phyloP scores from a whole-genome alignment of 2,329 filamentous ascomycete species.

The Aspergillus pseudoglaucus region DNA sequence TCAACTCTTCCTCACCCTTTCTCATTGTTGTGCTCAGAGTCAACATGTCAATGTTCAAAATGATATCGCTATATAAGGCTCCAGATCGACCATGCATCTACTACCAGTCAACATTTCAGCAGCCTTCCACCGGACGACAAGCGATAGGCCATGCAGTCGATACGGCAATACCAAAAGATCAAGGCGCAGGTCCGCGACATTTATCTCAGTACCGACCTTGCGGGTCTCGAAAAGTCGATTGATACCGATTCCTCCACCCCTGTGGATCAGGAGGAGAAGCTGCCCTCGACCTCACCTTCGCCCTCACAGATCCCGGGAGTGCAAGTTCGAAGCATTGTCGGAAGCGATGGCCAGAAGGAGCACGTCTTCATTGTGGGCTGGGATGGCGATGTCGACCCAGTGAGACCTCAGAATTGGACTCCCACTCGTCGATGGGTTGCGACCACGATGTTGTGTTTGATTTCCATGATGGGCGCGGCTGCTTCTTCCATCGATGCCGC shows the following conservation, averaged over 20 bases:
- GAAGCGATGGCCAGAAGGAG: neutral
- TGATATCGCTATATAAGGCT: neutral
- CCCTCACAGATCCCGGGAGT: neutral
- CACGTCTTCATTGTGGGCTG: constrained; percentile 28
- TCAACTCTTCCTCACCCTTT: neutral
- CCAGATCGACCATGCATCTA: neutral
- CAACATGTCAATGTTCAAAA: neutral
- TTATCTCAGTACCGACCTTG: neutral
- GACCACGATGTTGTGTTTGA: constrained; percentile 39
- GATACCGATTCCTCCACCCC: neutral
- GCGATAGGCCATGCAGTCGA: neutral
- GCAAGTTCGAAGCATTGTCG: neutral
- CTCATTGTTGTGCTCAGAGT: neutral
- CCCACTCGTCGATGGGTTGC: constrained; percentile 28
- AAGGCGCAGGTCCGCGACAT: neutral
- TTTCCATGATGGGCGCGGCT: constrained; percentile 46
- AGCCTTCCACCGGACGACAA: neutral
- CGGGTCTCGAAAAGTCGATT: neutral
- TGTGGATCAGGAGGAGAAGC: neutral
- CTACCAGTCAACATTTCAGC: neutral
- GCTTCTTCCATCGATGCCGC: constrained; percentile 50
- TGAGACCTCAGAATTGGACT: constrained; percentile 38
- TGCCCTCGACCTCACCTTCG: neutral
- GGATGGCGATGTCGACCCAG: constrained; percentile 23
- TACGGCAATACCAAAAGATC: neutral